Evolutionary conservation across 805 yeast genomes (phyloP).

Genomic region (Yamadazyma nakazawae): DNA sequence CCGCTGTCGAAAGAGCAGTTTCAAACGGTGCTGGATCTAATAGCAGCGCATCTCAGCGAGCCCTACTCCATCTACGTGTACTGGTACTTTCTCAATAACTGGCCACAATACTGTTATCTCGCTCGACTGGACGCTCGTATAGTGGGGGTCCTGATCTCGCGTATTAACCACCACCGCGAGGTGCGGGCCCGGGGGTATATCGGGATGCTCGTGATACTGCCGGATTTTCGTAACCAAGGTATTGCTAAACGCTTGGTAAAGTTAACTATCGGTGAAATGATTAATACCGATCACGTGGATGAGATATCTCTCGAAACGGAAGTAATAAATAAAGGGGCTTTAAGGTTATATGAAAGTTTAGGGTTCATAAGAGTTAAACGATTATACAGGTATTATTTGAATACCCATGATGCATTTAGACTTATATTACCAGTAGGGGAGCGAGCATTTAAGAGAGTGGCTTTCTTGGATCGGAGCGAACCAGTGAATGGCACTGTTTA

Average conservation of each 20-base stretch:
- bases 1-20: conserved; percentile 37
- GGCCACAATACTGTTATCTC: conserved; percentile 82
- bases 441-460: conserved; percentile 45
- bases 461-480: conserved; percentile 18
- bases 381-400: conserved; percentile 80
- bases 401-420: conserved; percentile 90
- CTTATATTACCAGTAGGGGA: conserved; percentile 77
- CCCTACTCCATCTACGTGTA: conserved; percentile 94
- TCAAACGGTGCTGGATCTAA: conserved; percentile 49
- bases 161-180: conserved; percentile 71
- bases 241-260: conserved; percentile 74
- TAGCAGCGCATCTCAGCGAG: conserved; percentile 77
- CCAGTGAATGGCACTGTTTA: not conserved
- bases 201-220: conserved; percentile 90
- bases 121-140: conserved; percentile 47
- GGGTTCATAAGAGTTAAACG: conserved; percentile 76
- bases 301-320: conserved; percentile 95
- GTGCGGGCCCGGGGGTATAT: conserved; percentile 84
- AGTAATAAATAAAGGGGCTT: conserved; percentile 70
- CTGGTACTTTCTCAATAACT: conserved; percentile 80
- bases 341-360: conserved; percentile 65
- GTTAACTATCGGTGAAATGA: conserved; percentile 62
- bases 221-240: conserved; percentile 68
- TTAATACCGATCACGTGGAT: conserved; percentile 59
- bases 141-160: conserved; percentile 84